These are phyloP conservation scores for Penicillium freii DNA, from an alignment of 2,329 filamentous ascomycete species.

Conservation along the genomic window DNA sequence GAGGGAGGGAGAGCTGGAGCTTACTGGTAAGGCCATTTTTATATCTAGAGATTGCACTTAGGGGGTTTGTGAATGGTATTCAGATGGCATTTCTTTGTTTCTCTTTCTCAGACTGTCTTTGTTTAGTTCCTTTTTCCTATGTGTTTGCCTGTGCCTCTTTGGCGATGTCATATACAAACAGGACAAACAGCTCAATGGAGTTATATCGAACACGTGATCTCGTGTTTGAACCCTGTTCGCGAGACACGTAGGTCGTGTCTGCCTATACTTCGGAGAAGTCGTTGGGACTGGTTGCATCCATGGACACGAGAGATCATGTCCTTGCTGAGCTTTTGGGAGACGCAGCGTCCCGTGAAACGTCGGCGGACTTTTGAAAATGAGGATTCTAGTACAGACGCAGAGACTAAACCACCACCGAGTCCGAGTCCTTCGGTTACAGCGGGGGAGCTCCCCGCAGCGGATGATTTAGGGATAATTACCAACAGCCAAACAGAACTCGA, in stretches of 20 bases:
- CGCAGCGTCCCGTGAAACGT: conserved; percentile 33
- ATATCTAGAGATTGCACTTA: not conserved
- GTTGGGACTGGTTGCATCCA: conserved; percentile 8
- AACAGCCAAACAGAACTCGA: conserved; percentile 65
- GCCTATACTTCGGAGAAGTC: not conserved
- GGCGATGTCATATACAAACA: conserved; percentile 21
- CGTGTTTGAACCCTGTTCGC: conserved; percentile 28
- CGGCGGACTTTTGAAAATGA: conserved; percentile 24
- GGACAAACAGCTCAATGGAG: conserved; percentile 16
- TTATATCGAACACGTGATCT: conserved; percentile 30
- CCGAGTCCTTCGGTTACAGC: conserved; percentile 38
- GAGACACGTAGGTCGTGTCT: conserved; percentile 16
- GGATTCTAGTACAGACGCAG: conserved; percentile 4
- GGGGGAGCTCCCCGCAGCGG: conserved; percentile 29
- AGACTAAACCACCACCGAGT: conserved; percentile 11
- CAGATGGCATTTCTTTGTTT: not conserved
- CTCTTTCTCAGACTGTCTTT: not conserved
- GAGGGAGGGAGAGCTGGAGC: not conserved
- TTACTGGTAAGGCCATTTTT: conserved; percentile 1
- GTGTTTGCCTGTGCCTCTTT: not conserved
- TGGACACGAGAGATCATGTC: conserved; percentile 31
- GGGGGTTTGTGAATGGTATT: not conserved
- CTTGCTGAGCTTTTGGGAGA: conserved; percentile 39
- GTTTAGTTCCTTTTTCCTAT: not conserved
- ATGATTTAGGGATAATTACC: conserved; percentile 31